phyloP scores from a whole-genome alignment of 2,329 filamentous ascomycete species.

The Aureobasidium pullulans region DNA sequence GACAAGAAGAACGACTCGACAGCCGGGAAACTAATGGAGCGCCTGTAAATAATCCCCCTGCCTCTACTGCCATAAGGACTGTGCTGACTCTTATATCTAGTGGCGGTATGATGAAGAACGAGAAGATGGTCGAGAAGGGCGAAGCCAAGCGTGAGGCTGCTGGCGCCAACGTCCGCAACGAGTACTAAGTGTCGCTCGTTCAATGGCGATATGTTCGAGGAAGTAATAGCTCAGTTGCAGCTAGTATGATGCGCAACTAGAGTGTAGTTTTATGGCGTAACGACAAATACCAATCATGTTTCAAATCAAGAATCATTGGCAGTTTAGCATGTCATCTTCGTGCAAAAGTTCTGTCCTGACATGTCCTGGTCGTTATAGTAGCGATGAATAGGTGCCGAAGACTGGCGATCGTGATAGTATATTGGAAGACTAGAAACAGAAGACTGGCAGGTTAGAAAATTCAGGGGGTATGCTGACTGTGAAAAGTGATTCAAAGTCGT shows the following conservation, averaged over 20 bases:
- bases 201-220: background rate
- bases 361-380: background rate
- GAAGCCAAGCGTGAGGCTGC: conserved; percentile 41
- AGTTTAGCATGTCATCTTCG: background rate
- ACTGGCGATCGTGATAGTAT: too few species aligned
- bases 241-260: background rate
- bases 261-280: conserved; percentile 3
- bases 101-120: conserved; percentile 44
- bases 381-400: too few species aligned
- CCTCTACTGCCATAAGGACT: too few species aligned
- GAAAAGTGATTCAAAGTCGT: too few species aligned
- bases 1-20: conserved; percentile 32
- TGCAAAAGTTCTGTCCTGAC: background rate
- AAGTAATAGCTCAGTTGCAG: background rate
- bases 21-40: conserved; percentile 51
- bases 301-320: too few species aligned
- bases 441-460: too few species aligned
- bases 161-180: background rate
- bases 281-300: background rate
- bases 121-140: conserved; percentile 44
- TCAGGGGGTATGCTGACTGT: too few species aligned
- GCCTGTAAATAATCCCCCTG: too few species aligned
- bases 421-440: too few species aligned
- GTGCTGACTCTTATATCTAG: conserved; percentile 29
- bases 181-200: background rate